Base-by-base conservation (phyloP, 352 stramenopile genomes). In the Plasmopara halstedii region DNA sequence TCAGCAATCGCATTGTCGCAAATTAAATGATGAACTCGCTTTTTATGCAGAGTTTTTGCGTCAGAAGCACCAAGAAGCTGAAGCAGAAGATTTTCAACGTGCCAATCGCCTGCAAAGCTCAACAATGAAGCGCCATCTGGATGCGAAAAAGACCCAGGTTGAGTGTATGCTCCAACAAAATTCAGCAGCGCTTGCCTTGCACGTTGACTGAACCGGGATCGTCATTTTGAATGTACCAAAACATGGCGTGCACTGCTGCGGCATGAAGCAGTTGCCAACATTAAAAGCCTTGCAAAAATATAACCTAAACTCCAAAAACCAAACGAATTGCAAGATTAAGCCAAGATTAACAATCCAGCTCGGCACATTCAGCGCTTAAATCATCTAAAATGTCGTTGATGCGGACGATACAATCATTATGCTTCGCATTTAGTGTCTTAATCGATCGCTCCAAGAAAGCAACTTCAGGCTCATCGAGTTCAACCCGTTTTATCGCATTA, bases 381-480 rank as follows among this genome's bases (percentile, higher is more conserved):
- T 88, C 77, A 26, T 88, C 77, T 19, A 93, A 50, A 36, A 87
- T 53, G 21, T 91, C 82, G 46, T 93, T 93, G 52, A 91, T 89
- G 25, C 63, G 51, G 26, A 67, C 56, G n/a, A 93, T 60, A 36
- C 83, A 85, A 3, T 58, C 57, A 6, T 64, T 78, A 50, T 88
- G 74, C 22, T 85, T 81, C 11, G 21, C 41, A 1, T 40, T 70
- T 39, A 93, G 77, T 5, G 52, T 67, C 21, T 48, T 38, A 13
- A 88, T 54, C 2, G 82, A 93, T 17, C 70, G 60, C 40, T 88
- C 69, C 37, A 90, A 64, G 23, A 91, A 77, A 7, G 60, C 38
- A 8, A 75, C 29, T 4, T 66, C 68, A 32, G 50, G 64, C 2
- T 70, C 69, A 38, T 90, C 70, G 2, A 56, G 56, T 20, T 88